A percentile compares a stretch with the other conserved stretches of the same genome.
Conservation (phyloP, 345 rosid species). For the Noccaea caerulescens region DNA sequence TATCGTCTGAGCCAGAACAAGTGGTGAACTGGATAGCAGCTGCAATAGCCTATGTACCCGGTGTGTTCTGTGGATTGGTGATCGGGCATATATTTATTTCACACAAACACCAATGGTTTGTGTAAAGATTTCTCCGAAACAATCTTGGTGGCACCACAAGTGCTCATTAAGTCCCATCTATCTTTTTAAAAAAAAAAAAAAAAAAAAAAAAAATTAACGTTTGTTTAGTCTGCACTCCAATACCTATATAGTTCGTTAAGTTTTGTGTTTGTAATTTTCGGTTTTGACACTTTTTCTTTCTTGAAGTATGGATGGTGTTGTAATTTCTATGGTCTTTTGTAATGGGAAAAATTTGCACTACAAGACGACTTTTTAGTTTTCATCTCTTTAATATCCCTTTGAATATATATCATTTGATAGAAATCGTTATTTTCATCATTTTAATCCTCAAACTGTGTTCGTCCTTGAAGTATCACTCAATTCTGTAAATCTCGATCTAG, state of each 20-base stretch:
- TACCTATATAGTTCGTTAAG: background rate
- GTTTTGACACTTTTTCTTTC: background rate
- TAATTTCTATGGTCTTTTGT: background rate
- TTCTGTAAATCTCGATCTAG: no score
- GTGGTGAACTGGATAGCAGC: constrained; percentile 5
- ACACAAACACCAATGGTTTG: background rate
- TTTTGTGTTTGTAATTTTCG: background rate
- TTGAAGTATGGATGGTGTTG: background rate
- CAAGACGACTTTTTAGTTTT: background rate
- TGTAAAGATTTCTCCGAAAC: background rate
- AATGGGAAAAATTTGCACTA: background rate
- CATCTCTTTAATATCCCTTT: background rate
- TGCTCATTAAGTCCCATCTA: background rate
- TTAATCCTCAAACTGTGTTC: no score
- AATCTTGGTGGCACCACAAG: background rate
- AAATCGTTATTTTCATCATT: no score
- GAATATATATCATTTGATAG: no score
- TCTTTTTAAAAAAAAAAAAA: no score
- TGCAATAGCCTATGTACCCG: background rate
- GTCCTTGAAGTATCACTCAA: no score
- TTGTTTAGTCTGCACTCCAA: background rate
- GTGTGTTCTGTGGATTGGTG: background rate
- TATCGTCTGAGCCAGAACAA: background rate
- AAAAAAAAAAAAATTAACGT: background rate
- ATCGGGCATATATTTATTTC: background rate